A percentile compares a stretch with the other conserved stretches of the same genome.
Evolutionary conservation across 345 rosid genomes (phyloP).

Genomic region (Linum trigynum): DNA sequence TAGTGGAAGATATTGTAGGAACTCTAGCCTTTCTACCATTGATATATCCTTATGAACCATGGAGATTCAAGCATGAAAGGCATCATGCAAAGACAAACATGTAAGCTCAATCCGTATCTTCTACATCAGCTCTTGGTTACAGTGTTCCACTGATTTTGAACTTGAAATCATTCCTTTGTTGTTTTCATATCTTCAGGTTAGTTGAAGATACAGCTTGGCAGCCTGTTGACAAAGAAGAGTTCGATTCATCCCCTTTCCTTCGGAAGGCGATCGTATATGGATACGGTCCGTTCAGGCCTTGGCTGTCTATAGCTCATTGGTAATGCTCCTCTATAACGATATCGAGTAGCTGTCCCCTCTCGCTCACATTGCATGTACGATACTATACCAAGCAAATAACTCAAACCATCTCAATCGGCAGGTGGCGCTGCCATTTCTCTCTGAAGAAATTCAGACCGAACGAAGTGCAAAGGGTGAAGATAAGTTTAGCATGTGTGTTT

Average conservation of each 20-base stretch:
- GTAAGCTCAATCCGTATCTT: conserved; percentile 24
- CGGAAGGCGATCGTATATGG: conserved; percentile 71
- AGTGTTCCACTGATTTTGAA: neutral
- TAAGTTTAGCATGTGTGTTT: conserved; percentile 88
- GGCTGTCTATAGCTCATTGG: conserved; percentile 98
- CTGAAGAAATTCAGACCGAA: conserved; percentile 75
- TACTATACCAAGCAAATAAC: neutral
- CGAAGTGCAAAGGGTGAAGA: conserved; percentile 77
- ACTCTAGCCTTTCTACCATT: conserved; percentile 82
- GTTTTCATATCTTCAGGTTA: conserved; percentile 39
- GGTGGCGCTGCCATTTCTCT: conserved; percentile 83
- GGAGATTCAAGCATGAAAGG: conserved; percentile 91
- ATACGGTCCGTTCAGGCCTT: conserved; percentile 88
- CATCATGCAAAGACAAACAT: conserved; percentile 98
- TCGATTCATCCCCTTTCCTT: conserved; percentile 46
- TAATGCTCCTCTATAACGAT: conserved; percentile 12
- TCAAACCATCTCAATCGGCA: conserved; percentile 15
- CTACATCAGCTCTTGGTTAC: neutral
- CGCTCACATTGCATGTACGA: neutral
- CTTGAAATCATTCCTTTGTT: neutral
- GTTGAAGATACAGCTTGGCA: conserved; percentile 92
- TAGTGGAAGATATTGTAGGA: conserved; percentile 86
- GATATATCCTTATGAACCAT: conserved; percentile 89
- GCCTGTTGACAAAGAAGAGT: conserved; percentile 64
- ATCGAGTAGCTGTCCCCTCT: too few relatives aligned